These are phyloP conservation scores for Smittium culicis DNA, from an alignment of 371 early-diverging fungal species.

Conservation along the genomic window DNA sequence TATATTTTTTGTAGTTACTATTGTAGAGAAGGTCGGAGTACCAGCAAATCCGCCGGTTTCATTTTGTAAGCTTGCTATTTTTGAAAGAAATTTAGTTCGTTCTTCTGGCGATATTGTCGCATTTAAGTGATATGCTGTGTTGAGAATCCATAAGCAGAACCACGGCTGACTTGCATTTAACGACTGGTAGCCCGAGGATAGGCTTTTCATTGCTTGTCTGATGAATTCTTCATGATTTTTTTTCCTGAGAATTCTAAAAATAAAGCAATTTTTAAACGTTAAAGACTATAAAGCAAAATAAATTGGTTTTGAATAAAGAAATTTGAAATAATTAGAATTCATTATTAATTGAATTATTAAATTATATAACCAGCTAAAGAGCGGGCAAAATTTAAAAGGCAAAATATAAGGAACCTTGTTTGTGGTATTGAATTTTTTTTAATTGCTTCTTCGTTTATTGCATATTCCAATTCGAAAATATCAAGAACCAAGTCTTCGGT, in stretches of 20 bases:
- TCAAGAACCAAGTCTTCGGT: not conserved
- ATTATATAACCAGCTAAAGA: too few species aligned
- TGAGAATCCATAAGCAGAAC: slow-evolving; percentile 81
- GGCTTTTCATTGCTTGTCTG: slow-evolving; percentile 32
- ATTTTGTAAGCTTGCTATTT: slow-evolving; percentile 51
- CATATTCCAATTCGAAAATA: not conserved
- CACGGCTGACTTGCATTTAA: slow-evolving; percentile 86
- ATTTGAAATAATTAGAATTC: too few species aligned
- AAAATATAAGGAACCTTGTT: not conserved
- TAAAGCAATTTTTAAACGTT: too few species aligned
- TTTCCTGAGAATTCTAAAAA: slow-evolving; percentile 5
- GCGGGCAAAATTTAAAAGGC: not conserved
- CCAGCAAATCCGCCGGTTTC: slow-evolving; percentile 77
- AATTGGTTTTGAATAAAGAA: too few species aligned
- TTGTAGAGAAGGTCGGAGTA: slow-evolving; percentile 24
- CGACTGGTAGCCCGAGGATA: slow-evolving; percentile 44
- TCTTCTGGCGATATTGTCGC: slow-evolving; percentile 15
- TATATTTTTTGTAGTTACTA: not conserved
- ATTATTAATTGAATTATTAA: too few species aligned
- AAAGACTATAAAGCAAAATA: too few species aligned
- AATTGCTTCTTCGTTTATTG: not conserved
- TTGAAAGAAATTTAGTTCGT: slow-evolving; percentile 39
- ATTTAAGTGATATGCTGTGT: slow-evolving; percentile 63
- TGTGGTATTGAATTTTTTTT: not conserved
- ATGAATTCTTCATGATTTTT: slow-evolving; percentile 44